Evolutionary conservation across 2,329 filamentous ascomycete species (phyloP), one percentile per base, ranked within the genome.

Genomic region (Diaporthe citrichinensis): DNA sequence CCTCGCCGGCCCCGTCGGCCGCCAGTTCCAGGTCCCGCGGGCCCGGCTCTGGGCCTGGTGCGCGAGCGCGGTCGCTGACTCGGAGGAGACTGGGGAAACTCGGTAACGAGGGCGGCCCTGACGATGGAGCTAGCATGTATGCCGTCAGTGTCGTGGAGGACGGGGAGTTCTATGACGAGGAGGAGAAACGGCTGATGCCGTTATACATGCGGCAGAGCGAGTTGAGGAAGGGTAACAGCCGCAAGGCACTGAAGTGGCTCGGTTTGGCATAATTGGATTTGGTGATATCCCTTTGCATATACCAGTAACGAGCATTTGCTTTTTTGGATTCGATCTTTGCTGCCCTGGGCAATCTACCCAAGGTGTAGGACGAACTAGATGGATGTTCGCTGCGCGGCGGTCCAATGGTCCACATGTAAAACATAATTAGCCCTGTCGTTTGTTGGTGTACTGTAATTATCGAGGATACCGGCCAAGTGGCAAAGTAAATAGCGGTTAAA

Each of bases 231-330:
- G 77, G 78, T 23, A 77, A 71, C 39, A 81, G 78, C 57, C 80
- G 79, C 71, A 85, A 85, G 78, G 84, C 84, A 23, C 74, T 85
- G 74, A 83, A 80, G 76, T 84, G 82, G 82, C 79, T 85, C 57
- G 84, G 84, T 9, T n/a, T 81, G 44, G 76, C 62, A 23, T 80
- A 72, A 72, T 39, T 28, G 28, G 20, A 12, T 6, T 5, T 41
- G 4, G n/a, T 55, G 9, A 53, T 36, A 34, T 39, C 12, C 34
- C n/a, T 23, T 55, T 20, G 53, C 25, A 46, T 65, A 34, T 34
- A n/a, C n/a, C n/a, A n/a, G n/a, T n/a, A 6, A 41, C 9, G 34
- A 44, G 34, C 34, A 62, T 53, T 41, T 6, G 28, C 10, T 5
- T 41, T 49, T n/a, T 9, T 44, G 20, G 7, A 4, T n/a, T 46